A percentile compares a stretch with the other conserved stretches of the same genome.
These are phyloP conservation scores for Populus tomentosa DNA, from an alignment of 441 rosid species.

Conservation along the genomic window DNA sequence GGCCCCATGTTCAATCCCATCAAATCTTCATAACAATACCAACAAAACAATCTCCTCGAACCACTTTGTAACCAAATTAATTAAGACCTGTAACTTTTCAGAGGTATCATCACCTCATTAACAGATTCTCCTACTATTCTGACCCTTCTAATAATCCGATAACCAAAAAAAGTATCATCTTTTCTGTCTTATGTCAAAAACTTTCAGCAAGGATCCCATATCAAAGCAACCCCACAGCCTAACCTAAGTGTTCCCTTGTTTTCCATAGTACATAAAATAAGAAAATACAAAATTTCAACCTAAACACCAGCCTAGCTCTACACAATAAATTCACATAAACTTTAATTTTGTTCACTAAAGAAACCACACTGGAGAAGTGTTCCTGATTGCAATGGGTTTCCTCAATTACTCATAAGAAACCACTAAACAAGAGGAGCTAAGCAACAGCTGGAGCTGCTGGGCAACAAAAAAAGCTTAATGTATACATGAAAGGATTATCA, in stretches of 20 bases:
- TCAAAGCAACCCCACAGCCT: neutral
- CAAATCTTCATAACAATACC: neutral
- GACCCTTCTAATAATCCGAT: neutral
- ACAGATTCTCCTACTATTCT: neutral
- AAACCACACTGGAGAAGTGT: neutral
- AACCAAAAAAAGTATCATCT: neutral
- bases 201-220: neutral
- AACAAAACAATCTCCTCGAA: neutral
- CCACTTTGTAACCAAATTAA: neutral
- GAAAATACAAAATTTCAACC: neutral
- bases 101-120: neutral
- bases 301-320: neutral
- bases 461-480: neutral
- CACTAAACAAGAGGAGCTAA: neutral
- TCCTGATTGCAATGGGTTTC: neutral
- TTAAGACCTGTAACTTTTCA: neutral
- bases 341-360: neutral
- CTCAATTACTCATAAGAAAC: neutral
- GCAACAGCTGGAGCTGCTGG: neutral
- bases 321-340: neutral
- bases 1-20: neutral
- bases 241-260: neutral
- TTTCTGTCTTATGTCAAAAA: neutral
- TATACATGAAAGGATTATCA: neutral
- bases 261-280: neutral